These are phyloP conservation scores for Bruguiera hainesii DNA, from an alignment of 441 rosid genomes.

Conservation along the genomic window DNA sequence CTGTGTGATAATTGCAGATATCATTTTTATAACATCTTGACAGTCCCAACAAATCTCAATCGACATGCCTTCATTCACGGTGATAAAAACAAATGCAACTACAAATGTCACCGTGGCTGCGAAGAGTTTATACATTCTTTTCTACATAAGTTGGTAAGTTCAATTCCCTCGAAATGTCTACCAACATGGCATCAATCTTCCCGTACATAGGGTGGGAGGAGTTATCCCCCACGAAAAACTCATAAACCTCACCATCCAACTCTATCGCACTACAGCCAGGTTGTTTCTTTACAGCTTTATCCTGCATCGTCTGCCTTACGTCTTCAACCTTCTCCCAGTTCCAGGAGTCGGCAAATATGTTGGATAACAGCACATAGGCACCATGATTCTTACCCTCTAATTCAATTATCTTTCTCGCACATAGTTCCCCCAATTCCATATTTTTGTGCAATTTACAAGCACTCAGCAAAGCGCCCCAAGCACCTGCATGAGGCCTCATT, in stretches of 20 bases:
- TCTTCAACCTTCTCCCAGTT: slow-evolving; percentile 44
- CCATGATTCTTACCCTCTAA: slow-evolving; percentile 43
- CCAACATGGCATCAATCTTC: neutral
- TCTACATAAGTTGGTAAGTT: neutral
- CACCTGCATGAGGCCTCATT: slow-evolving; percentile 51
- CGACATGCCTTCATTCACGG: neutral
- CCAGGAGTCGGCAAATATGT: slow-evolving; percentile 50
- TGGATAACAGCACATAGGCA: slow-evolving; percentile 50
- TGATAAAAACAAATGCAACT: neutral
- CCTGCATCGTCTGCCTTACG: slow-evolving; percentile 45
- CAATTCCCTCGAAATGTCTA: neutral
- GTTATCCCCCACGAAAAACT: slow-evolving; percentile 47
- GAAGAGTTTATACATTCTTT: neutral
- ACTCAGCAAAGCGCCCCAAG: slow-evolving; percentile 62
- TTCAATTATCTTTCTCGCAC: slow-evolving; percentile 45
- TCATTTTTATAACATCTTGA: neutral
- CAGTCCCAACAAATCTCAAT: neutral
- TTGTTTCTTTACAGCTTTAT: slow-evolving; percentile 41
- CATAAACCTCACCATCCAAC: slow-evolving; percentile 47
- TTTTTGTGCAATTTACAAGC: slow-evolving; percentile 55
- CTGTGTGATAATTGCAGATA: neutral
- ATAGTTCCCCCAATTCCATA: slow-evolving; percentile 43
- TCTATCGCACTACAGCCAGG: slow-evolving; percentile 60
- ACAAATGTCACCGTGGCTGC: neutral
- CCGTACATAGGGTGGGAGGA: slow-evolving; percentile 10